Evolutionary conservation across 352 stramenopile genomes (phyloP), one percentile per base, ranked within the genome.

Genomic region (Phytophthora citrophthora): DNA sequence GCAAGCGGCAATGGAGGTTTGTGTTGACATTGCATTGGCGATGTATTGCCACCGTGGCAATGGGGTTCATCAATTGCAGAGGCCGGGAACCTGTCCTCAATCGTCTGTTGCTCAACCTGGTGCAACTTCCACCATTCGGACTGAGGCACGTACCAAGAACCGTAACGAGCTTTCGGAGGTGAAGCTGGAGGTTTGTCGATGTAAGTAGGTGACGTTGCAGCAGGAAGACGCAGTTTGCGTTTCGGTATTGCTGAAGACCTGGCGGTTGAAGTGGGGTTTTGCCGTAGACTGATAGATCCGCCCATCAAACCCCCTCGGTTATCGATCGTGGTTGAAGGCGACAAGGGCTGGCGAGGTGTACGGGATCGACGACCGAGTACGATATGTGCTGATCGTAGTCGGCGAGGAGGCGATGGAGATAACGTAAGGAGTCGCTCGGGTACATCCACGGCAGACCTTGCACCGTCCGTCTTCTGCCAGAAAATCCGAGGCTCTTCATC

Each of bases 71-170:
- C 24, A 39, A 10, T 18, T 12, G 41, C 15, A 41, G 45, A 10
- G 18, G 31, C 31, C 36, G 68, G 70, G 24, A 72, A 72, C n/a
- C 61, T 43, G 31, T 83, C 65, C 5, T n/a, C 44, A 6, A 79
- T 55, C 7, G 12, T 54, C 6, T 82, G 67, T 27, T 74, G 73
- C 51, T 86, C 70, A 3, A 63, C 52, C 41, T 81, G 53, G 38
- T 76, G 74, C 40, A 81, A 51, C 3, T 54, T 36, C 79, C 81
- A 88, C 81, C 81, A 90, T 46, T 88, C 58, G 1, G 66, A 61
- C 6, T 68, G 68, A 0, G 81, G 81, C 8, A 88, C 55, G 44
- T 90, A 90, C 81, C 81, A 88, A 18, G 79, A 73, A 10, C 81
- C 81, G 47, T 90, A 90, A 5, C 67, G 47, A 1, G 61, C 45